A percentile compares a stretch with the other conserved stretches of the same genome.
phyloP scores from a whole-genome alignment of 176 grass and related monocot species.

The Juncus inflexus region DNA sequence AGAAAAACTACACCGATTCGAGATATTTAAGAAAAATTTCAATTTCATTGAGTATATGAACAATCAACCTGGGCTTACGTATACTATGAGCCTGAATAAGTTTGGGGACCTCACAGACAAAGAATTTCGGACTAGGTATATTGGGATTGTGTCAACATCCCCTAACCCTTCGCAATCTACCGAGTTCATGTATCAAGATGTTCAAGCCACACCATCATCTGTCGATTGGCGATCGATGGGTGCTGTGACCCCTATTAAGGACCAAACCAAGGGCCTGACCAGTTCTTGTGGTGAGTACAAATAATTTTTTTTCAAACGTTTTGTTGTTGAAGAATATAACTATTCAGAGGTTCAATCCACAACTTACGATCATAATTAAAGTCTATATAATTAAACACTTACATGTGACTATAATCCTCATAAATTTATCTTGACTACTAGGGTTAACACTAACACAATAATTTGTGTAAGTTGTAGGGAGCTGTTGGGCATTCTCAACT shows the following conservation, averaged over 20 bases:
- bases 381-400: background rate
- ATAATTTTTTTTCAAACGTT: background rate
- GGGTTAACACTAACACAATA: background rate
- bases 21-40: constrained; percentile 1
- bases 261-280: background rate
- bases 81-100: background rate
- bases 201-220: background rate
- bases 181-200: too few species aligned
- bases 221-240: background rate
- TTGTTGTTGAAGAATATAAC: background rate
- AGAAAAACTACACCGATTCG: constrained; percentile 4
- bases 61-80: constrained; percentile 6
- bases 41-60: constrained; percentile 5
- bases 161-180: background rate
- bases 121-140: background rate
- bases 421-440: background rate
- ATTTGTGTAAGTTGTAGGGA: constrained; percentile 12
- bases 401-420: too few species aligned
- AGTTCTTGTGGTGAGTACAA: background rate
- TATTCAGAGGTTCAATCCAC: background rate
- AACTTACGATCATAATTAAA: background rate
- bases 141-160: background rate
- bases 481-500: constrained; percentile 41
- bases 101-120: background rate
- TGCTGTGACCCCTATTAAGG: background rate